Evolutionary conservation across 1,284 basidiomycete genomes (phyloP), one percentile per base, ranked within the genome.

Genomic region (Fomes fomentarius): DNA sequence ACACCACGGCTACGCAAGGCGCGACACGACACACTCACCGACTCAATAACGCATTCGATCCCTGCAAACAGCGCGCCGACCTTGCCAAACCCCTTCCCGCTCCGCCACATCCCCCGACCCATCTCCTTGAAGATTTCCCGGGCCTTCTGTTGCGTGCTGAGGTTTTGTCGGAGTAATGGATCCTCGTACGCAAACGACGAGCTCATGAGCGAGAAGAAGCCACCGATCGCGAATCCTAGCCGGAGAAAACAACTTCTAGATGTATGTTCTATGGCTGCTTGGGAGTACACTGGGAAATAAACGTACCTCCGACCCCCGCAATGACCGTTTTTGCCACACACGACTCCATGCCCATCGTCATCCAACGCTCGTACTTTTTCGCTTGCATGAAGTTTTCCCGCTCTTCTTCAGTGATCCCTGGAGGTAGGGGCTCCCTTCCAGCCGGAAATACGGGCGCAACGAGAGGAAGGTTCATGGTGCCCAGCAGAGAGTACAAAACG

Each of bases 131-230:
- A 93, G 37, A 97, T 87, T 63, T 90, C 87, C 42, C 84, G 80
- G 0, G 94, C 91, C 68, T 96, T 93, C 70, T 94, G 88, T 26
- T 79, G 80, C 40, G 81, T 84, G 58, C 74, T 84, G 73, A 88
- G 67, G 14, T 82, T 75, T 54, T 83, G 80, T 44, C 92, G 84
- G 34, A 93, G 80, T 45, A 94, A 75, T 6, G 96, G 96, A 71
- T 98, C 96, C 71, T 98, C 96, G 66, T 97, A 95, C 24, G 91
- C 90, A 69, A 99, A 96, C 28, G 93, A 94, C 12, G 94, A 81
- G 39, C 92, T 94, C 94, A 99, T 96, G 58, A 99, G 81, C 1
- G 94, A 93, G 76, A 99, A 94, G 78, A 98, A 96, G 26, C 89
- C 96, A 60, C 96, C 97, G 44, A 98, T 81, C 11, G 82, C 95